Evolutionary conservation across 169 alveolate species (phyloP).

Genomic region (Cystoisospora suis): DNA sequence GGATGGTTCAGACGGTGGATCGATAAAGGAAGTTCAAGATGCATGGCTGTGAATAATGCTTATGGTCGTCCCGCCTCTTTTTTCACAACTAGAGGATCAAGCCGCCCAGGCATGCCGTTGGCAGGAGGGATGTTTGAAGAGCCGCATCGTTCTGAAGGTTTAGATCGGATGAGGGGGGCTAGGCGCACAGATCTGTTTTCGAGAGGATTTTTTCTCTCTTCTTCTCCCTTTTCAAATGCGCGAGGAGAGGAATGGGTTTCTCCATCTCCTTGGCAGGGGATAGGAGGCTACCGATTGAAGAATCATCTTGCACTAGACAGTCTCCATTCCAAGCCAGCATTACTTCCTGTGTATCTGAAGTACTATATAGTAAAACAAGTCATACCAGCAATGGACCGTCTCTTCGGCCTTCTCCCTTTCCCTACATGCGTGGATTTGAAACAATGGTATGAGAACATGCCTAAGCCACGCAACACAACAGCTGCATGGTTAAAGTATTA

Average conservation of each 20-base stretch:
- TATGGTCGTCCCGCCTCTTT: neutral
- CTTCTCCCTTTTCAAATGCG: neutral
- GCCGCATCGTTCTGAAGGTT: too few relatives aligned
- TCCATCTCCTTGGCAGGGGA: neutral
- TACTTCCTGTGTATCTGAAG: slow-evolving; percentile 23
- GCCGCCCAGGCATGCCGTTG: too few relatives aligned
- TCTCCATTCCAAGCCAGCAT: slow-evolving; percentile 34
- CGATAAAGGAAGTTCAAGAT: neutral
- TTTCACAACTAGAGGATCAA: too few relatives aligned
- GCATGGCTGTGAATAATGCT: neutral
- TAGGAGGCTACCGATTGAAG: too few relatives aligned
- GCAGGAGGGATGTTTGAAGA: too few relatives aligned
- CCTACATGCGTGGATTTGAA: slow-evolving; percentile 47
- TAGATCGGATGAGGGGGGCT: too few relatives aligned
- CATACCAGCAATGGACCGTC: slow-evolving; percentile 66
- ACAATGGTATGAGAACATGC: slow-evolving; percentile 64
- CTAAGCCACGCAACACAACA: slow-evolving; percentile 64
- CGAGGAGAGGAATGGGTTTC: neutral
- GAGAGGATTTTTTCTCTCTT: neutral
- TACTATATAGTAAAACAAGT: slow-evolving; percentile 65
- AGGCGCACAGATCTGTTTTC: neutral
- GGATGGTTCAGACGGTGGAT: neutral
- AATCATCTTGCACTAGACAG: too few relatives aligned
- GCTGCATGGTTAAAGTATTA: too few relatives aligned
- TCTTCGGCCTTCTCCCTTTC: slow-evolving; percentile 49